Conservation (phyloP, 805 yeast species). For the Monosporozyma aquatica region DNA sequence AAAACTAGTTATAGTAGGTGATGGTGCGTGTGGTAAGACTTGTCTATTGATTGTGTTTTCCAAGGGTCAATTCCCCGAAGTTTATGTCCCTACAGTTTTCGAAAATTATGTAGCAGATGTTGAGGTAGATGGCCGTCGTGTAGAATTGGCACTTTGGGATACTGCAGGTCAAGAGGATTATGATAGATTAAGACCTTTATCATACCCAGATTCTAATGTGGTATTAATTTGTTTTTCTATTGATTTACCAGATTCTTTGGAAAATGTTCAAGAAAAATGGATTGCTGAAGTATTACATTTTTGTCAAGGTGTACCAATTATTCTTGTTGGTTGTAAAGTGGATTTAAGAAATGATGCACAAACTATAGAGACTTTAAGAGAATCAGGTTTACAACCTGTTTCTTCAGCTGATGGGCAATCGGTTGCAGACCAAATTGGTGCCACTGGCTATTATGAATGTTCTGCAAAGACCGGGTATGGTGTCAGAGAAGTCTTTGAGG, state of each 20-base stretch:
- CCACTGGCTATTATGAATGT: constrained; percentile 72
- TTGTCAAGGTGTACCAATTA: constrained; percentile 89
- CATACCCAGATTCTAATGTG: constrained; percentile 87
- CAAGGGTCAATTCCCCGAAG: constrained; percentile 87
- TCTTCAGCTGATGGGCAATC: constrained; percentile 44
- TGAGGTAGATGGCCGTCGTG: constrained; percentile 81
- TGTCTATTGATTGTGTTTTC: constrained; percentile 79
- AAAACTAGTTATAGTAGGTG: constrained; percentile 90
- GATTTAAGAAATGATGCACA: constrained; percentile 78
- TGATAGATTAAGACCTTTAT: constrained; percentile 82
- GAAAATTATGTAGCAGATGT: constrained; percentile 97
- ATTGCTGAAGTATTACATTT: constrained; percentile 85
- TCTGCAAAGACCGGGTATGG: constrained; percentile 88
- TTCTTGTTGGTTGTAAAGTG: constrained; percentile 83
- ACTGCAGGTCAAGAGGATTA: constrained; percentile 98
- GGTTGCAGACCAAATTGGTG: constrained; percentile 70
- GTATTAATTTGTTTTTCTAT: constrained; percentile 83
- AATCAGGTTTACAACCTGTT: constrained; percentile 27
- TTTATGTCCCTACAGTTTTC: constrained; percentile 90
- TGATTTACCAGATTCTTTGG: constrained; percentile 84
- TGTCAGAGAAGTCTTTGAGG: constrained; percentile 85
- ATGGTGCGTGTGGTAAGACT: constrained; percentile 95
- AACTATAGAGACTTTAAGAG: constrained; percentile 61
- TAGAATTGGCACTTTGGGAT: constrained; percentile 92
- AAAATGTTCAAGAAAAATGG: constrained; percentile 93